phyloP scores from a whole-genome alignment of 176 grass and related monocot species.

The Zizania latifolia region DNA sequence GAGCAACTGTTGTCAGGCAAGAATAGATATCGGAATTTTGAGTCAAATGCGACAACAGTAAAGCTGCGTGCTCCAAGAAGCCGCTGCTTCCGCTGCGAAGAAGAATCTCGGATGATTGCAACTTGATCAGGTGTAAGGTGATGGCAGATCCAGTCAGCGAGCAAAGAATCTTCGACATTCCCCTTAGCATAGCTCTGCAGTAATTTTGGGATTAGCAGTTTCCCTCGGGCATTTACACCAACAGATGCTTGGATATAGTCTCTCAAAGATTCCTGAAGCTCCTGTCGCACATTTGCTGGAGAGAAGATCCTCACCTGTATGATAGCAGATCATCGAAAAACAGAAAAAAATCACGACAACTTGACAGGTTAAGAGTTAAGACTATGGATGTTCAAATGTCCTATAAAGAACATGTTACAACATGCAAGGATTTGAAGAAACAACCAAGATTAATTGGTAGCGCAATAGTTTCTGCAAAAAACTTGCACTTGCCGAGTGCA shows the following conservation, averaged over 20 bases:
- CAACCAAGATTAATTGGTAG: background rate
- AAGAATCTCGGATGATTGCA: conserved; percentile 48
- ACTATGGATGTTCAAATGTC: background rate
- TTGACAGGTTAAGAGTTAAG: background rate
- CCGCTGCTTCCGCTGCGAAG: conserved; percentile 60
- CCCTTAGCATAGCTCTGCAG: conserved; percentile 77
- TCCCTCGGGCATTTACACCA: conserved; percentile 69
- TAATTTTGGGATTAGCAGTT: conserved; percentile 81
- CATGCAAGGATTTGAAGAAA: background rate
- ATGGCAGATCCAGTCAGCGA: conserved; percentile 82
- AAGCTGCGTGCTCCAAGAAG: conserved; percentile 63
- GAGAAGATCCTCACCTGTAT: conserved; percentile 85
- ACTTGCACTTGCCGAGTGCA: background rate
- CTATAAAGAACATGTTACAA: background rate
- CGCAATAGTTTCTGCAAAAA: background rate
- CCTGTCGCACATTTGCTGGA: conserved; percentile 49
- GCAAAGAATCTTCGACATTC: conserved; percentile 67
- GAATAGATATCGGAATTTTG: conserved; percentile 78
- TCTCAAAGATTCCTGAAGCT: conserved; percentile 70
- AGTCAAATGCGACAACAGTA: conserved; percentile 48
- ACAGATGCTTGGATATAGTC: conserved; percentile 83
- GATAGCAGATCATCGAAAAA: background rate
- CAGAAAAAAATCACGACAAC: background rate
- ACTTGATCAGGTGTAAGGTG: conserved; percentile 74
- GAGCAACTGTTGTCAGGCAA: conserved; percentile 48